Percentiles rank a stretch among this genome's conserved stretches.
Conservation (phyloP, 345 rosid species). For the Pugionium cornutum region DNA sequence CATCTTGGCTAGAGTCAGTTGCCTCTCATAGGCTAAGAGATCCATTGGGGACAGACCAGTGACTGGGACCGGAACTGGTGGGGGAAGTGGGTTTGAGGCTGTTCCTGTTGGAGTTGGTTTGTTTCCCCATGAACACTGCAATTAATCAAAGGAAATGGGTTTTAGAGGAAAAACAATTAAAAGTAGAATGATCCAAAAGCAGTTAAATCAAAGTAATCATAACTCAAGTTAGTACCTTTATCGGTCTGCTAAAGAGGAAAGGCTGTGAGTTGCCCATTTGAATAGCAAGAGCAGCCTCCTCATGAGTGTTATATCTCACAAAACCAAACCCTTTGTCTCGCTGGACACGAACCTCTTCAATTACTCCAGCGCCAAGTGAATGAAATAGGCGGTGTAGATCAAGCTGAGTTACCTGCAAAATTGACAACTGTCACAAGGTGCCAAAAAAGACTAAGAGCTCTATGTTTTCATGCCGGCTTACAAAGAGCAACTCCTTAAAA, state of each 20-base stretch:
- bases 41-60: conserved; percentile 61
- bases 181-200: not conserved
- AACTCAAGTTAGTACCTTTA: conserved; percentile 53
- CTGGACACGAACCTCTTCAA: conserved; percentile 93
- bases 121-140: conserved; percentile 95
- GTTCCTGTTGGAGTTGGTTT: conserved; percentile 90
- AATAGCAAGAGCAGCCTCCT: conserved; percentile 87
- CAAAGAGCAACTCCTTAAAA: not conserved
- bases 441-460: not conserved
- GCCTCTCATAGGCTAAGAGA: conserved; percentile 67
- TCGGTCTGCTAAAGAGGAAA: conserved; percentile 68
- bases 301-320: conserved; percentile 74
- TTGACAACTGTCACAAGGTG: conserved; percentile 18
- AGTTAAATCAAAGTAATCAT: not conserved
- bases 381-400: conserved; percentile 82
- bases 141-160: not conserved
- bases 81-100: conserved; percentile 69
- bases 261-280: conserved; percentile 76
- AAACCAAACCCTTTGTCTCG: conserved; percentile 95
- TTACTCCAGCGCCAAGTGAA: conserved; percentile 70
- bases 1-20: conserved; percentile 69
- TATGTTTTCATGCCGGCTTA: not conserved
- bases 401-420: conserved; percentile 64
- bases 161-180: not conserved
- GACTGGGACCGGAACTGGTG: conserved; percentile 56